These are phyloP conservation scores for Tripterygium wilfordii DNA, from an alignment of 177 flowering plant genomes.

Conservation along the genomic window DNA sequence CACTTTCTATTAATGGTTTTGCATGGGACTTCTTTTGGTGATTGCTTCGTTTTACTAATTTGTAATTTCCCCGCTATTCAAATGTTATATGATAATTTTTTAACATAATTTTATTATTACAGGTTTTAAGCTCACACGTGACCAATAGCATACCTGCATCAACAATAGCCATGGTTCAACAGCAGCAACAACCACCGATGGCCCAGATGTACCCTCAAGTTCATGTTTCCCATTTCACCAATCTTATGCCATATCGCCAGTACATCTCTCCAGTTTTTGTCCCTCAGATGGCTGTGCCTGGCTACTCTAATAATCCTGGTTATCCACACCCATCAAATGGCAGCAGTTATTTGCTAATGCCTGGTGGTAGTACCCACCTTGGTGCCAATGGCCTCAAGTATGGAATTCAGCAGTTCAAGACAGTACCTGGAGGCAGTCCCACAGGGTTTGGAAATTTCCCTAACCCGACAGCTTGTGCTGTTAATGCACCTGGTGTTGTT, in stretches of 20 bases:
- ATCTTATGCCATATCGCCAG: conserved; percentile 84
- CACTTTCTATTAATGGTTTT: too few species aligned
- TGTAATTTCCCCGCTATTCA: too few species aligned
- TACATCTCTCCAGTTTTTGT: conserved; percentile 77
- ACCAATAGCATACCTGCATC: conserved; percentile 56
- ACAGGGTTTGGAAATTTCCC: conserved; percentile 73
- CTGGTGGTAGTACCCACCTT: conserved; percentile 76
- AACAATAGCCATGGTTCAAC: conserved; percentile 62
- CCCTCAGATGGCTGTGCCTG: conserved; percentile 92
- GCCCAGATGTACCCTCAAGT: conserved; percentile 92
- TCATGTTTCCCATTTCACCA: conserved; percentile 74
- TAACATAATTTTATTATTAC: too few species aligned
- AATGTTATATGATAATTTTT: too few species aligned
- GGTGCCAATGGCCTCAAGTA: conserved; percentile 61
- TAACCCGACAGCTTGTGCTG: conserved; percentile 70
- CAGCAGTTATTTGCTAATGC: conserved; percentile 75
- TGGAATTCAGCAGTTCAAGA: conserved; percentile 75
- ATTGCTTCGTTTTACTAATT: too few species aligned
- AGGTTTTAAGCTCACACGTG: conserved; percentile 60
- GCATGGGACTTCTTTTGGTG: too few species aligned
- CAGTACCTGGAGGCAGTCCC: conserved; percentile 60
- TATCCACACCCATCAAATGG: conserved; percentile 84
- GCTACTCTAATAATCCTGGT: conserved; percentile 68
- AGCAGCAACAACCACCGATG: conserved; percentile 46
- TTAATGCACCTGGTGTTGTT: conserved; percentile 60